Conservation (phyloP, 805 yeast genomes). For the Grigorovia transvaalensis region DNA sequence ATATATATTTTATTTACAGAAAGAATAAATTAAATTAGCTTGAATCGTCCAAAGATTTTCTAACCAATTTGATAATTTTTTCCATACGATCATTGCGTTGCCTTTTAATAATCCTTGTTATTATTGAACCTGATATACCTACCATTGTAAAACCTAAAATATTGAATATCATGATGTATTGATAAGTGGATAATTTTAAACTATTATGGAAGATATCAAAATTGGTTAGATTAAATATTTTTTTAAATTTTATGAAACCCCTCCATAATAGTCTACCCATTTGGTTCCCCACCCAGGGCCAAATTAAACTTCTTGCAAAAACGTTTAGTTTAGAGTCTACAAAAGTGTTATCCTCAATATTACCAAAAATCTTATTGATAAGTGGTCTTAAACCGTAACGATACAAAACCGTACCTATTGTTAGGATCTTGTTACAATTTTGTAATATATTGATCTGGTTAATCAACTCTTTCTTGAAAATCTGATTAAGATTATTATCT, state of each 20-base stretch:
- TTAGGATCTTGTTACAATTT: neutral
- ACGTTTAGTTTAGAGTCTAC: neutral
- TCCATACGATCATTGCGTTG: neutral
- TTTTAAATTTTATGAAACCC: constrained; percentile 6
- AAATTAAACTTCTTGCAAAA: constrained; percentile 2
- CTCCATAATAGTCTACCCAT: constrained; percentile 7
- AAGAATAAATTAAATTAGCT: neutral
- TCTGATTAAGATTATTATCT: neutral
- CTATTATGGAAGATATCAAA: neutral
- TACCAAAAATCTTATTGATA: neutral
- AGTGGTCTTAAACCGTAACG: neutral
- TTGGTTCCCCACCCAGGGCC: constrained; percentile 15
- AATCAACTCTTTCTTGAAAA: neutral
- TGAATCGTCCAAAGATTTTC: neutral
- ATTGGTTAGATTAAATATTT: constrained; percentile 1
- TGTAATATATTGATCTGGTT: constrained; percentile 2
- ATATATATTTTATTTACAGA: neutral
- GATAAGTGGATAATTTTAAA: constrained; percentile 12
- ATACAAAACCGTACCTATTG: neutral
- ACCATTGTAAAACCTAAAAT: constrained; percentile 18
- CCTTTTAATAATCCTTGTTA: constrained; percentile 5
- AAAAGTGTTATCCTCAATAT: neutral
- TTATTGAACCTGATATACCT: constrained; percentile 10
- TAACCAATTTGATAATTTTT: neutral
- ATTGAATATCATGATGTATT: constrained; percentile 16